phyloP scores from a whole-genome alignment of 306 rosid genomes.

The Arachis stenosperma region DNA sequence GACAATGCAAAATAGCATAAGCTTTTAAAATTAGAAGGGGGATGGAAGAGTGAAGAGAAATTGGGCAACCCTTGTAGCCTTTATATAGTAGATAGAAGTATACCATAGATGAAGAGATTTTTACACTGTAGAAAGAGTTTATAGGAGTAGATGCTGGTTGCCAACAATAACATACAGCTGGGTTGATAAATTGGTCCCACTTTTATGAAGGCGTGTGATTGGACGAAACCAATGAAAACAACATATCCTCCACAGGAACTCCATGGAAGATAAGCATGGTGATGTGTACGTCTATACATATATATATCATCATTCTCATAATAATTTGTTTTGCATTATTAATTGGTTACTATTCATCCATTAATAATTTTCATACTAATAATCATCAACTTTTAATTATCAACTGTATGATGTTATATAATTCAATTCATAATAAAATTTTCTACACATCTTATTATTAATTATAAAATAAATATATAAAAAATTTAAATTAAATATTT shows the following conservation, averaged over 20 bases:
- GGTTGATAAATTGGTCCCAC: constrained; percentile 33
- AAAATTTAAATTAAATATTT: no score
- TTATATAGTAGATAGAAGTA: neutral
- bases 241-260: neutral
- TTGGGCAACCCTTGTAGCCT: neutral
- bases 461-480: no score
- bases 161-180: constrained; percentile 12
- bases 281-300: neutral
- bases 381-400: no score
- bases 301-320: neutral
- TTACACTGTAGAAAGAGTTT: no score
- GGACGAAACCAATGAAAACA: constrained; percentile 17
- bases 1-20: neutral
- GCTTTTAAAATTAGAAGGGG: neutral
- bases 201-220: neutral
- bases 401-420: no score
- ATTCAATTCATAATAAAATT: no score
- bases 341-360: neutral
- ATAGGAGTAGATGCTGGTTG: neutral
- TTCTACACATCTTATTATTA: no score
- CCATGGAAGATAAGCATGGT: constrained; percentile 17
- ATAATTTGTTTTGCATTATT: neutral
- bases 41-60: neutral
- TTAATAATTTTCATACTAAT: no score
- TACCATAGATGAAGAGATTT: neutral